These are phyloP conservation scores for Jackrogersella multiformis DNA, from an alignment of 495 filamentous ascomycete species.

Conservation along the genomic window DNA sequence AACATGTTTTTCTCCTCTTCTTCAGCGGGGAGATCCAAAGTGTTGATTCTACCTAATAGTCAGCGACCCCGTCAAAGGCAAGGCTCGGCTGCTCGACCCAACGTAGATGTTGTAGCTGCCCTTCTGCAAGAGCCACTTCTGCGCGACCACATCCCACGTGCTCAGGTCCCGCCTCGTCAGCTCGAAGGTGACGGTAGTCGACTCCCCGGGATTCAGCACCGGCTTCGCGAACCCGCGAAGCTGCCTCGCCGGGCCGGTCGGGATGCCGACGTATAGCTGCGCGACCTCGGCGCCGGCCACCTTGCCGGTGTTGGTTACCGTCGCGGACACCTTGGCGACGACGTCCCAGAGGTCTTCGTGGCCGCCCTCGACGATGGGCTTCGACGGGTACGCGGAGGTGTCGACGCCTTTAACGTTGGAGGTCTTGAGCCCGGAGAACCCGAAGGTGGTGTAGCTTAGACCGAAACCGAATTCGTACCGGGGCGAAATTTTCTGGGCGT, in stretches of 20 bases:
- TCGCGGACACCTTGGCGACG: constrained; percentile 60
- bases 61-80: constrained; percentile 53
- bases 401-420: constrained; percentile 32
- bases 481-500: constrained; percentile 68
- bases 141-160: constrained; percentile 68
- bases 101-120: constrained; percentile 58
- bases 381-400: constrained; percentile 48
- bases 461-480: constrained; percentile 79
- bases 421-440: constrained; percentile 56
- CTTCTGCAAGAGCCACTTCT: constrained; percentile 67
- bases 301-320: constrained; percentile 65
- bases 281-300: constrained; percentile 64
- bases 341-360: constrained; percentile 67
- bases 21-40: neutral
- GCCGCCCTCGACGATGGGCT: constrained; percentile 63
- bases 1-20: neutral
- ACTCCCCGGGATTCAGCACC: constrained; percentile 54
- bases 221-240: constrained; percentile 75
- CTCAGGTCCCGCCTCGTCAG: constrained; percentile 73
- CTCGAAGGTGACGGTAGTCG: constrained; percentile 59
- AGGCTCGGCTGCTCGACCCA: constrained; percentile 72
- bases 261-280: constrained; percentile 72
- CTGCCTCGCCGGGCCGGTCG: constrained; percentile 61
- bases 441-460: constrained; percentile 73
- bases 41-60: constrained; percentile 14